phyloP scores from a whole-genome alignment of 257 asterid species.

The Vinca minor region DNA sequence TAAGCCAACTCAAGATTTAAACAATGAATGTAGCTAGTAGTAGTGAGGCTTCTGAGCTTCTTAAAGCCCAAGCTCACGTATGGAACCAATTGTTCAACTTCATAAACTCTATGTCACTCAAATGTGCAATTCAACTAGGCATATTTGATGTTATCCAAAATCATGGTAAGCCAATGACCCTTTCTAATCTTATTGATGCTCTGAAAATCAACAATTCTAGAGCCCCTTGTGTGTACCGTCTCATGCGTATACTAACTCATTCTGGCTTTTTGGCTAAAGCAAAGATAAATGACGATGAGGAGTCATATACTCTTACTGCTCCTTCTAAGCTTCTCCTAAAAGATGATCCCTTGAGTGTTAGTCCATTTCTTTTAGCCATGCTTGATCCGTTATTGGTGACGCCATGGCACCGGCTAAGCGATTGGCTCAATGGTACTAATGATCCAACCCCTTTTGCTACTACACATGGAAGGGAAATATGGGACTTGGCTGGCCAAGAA shows the following conservation, averaged over 20 bases:
- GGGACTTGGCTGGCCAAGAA: constrained; percentile 14
- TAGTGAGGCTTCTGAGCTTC: constrained; percentile 11
- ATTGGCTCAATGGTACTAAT: constrained; percentile 20
- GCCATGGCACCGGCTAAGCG: constrained; percentile 18
- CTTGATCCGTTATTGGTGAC: constrained; percentile 6
- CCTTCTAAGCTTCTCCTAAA: constrained; percentile 20
- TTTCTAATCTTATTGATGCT: constrained; percentile 11
- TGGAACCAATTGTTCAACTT: constrained; percentile 27
- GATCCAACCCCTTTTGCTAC: too few species aligned
- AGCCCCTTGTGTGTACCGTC: constrained; percentile 13
- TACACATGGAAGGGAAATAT: constrained; percentile 12
- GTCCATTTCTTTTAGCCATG: not conserved
- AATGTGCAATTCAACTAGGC: constrained; percentile 29
- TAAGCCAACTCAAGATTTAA: too few species aligned
- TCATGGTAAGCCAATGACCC: constrained; percentile 22
- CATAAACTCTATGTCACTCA: constrained; percentile 27
- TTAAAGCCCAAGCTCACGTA: constrained; percentile 29
- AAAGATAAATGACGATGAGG: not conserved
- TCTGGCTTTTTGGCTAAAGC: constrained; percentile 18
- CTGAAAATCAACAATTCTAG: constrained; percentile 18
- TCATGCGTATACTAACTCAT: constrained; percentile 22
- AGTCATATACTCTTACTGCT: constrained; percentile 13
- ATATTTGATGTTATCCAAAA: constrained; percentile 25
- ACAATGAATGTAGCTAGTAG: not conserved
- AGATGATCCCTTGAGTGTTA: constrained; percentile 9